Evolutionary conservation across 305 asterid species (phyloP), one percentile per base, ranked within the genome.

Genomic region (Petunia hybrid): DNA sequence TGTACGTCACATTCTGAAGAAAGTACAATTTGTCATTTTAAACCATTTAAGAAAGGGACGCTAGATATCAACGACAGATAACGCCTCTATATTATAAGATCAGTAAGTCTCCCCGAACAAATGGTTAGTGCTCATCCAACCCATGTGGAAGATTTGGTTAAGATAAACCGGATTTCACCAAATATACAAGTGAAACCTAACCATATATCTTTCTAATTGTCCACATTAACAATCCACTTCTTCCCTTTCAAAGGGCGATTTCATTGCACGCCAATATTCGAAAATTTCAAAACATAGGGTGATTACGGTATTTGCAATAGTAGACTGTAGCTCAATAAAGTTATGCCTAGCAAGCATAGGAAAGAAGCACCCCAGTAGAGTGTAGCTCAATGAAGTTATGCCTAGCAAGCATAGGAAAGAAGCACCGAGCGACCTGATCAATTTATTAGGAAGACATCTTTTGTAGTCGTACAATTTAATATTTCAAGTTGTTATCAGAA

Each of bases 141-240:
- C 31, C 73, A 77, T 5, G 12, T 40, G 69, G 59, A 77, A 53
- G 59, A 62, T 61, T 78, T 78, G 4, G 63, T 78, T 61, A 78
- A 10, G 79, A 74, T 51, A 74, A 31, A 22, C 0, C 45, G 51
- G 48, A 74, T 9, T 51, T 8, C n/a, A 38, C 57, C 31, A 76
- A 36, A 22, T 53, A 53, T 76, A 59, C 68, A 77, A 60, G 31
- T 53, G 66, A 3, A 53, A 75, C 40, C 1, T 12, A 77, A 59
- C 12, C 80, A 41, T 8, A 40, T 41, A 60, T 60, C 1, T 60
- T 6, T 51, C 14, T 3, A 48, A 78, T 31, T 63, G 35, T 40
- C 70, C 39, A 64, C n/a, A 64, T 14, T 38, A 38, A 39, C 22
- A 38, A 65, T 2, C 8, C 4, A 5, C 31, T 66, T 66, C 73